phyloP scores from a whole-genome alignment of 257 asterid genomes.

The Solanum habrochaites region DNA sequence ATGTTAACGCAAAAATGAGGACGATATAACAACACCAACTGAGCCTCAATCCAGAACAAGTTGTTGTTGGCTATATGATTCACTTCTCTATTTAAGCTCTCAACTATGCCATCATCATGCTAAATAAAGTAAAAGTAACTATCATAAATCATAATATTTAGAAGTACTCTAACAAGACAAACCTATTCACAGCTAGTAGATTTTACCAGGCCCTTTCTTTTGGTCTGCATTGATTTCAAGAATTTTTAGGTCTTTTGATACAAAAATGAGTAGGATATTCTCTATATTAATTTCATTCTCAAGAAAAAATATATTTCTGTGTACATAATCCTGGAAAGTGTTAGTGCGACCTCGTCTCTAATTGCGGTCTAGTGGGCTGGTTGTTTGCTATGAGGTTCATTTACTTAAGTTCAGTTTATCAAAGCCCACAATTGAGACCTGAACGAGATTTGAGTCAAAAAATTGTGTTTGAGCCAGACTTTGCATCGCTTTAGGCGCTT shows the following conservation, averaged over 20 bases:
- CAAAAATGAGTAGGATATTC: neutral
- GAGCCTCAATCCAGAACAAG: neutral
- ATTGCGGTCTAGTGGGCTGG: neutral
- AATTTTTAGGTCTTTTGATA: neutral
- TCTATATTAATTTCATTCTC: neutral
- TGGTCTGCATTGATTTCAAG: neutral
- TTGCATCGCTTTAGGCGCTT: too few species aligned
- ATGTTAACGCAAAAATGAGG: neutral
- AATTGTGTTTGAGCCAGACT: too few species aligned
- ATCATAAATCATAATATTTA: neutral
- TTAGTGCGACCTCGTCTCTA: neutral
- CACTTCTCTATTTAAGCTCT: neutral
- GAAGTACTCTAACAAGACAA: neutral
- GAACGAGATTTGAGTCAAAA: too few species aligned
- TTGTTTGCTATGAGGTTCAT: neutral
- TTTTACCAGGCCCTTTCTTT: neutral
- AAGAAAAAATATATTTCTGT: neutral
- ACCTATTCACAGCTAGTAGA: neutral
- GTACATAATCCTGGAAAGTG: neutral
- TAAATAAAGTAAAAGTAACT: neutral
- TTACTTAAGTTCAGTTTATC: neutral
- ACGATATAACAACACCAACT: neutral
- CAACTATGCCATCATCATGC: neutral
- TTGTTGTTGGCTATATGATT: neutral
- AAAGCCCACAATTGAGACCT: too few species aligned